Conservation (phyloP, 345 rosid genomes). For the Camelina hispida region DNA sequence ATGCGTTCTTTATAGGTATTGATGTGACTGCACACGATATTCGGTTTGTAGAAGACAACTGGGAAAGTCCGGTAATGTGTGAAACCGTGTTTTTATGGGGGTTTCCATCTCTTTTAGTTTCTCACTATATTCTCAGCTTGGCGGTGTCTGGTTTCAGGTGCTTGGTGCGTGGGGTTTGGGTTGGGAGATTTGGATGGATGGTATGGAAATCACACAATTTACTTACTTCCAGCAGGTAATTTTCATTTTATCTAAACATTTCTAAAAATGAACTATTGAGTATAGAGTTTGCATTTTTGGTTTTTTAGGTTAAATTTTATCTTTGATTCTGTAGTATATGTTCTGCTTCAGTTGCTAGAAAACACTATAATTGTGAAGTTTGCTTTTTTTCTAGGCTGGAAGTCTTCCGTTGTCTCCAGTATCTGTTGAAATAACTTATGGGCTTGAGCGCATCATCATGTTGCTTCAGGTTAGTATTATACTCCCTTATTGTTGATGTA, state of each 20-base stretch:
- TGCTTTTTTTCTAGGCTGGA: constrained; percentile 68
- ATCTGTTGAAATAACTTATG: constrained; percentile 98
- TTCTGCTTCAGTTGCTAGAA: background rate
- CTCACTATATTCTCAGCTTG: constrained; percentile 7
- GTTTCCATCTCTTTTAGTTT: background rate
- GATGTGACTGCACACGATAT: constrained; percentile 84
- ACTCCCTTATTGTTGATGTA: constrained; percentile 12
- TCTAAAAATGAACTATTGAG: background rate
- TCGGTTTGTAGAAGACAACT: constrained; percentile 97
- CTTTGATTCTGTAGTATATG: background rate
- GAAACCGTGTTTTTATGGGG: background rate
- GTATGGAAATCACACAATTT: constrained; percentile 99
- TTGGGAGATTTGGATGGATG: constrained; percentile 99
- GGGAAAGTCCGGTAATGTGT: constrained; percentile 96
- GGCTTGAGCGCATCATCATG: constrained; percentile 97
- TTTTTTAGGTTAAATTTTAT: background rate
- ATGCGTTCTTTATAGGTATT: constrained; percentile 63
- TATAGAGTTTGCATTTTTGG: background rate
- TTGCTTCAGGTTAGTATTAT: constrained; percentile 77
- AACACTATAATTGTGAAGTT: constrained; percentile 6
- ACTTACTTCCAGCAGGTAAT: constrained; percentile 98
- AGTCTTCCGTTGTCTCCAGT: constrained; percentile 89
- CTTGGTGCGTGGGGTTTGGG: constrained; percentile 99
- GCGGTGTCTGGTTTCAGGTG: constrained; percentile 54
- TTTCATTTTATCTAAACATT: constrained; percentile 15